Percentiles rank a stretch among this genome's conserved stretches.
phyloP scores from a whole-genome alignment of 164 flowering plant species.

The Magnolia sinica region DNA sequence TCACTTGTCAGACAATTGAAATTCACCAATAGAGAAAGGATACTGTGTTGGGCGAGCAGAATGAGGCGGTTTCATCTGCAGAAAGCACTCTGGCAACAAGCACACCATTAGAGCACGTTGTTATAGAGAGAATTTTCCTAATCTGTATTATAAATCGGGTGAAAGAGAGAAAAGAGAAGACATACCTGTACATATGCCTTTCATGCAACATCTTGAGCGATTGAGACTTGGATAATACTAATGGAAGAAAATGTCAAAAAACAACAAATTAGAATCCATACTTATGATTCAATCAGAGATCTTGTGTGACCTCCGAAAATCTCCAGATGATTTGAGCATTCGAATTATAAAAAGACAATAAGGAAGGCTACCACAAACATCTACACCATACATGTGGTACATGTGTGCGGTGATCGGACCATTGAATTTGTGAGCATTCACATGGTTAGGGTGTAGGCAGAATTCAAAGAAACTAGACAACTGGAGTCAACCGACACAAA shows the following conservation, averaged over 20 bases:
- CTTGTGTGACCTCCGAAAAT: too few relatives aligned
- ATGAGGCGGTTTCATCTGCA: conserved; percentile 94
- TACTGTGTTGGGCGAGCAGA: conserved; percentile 91
- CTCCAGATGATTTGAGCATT: too few relatives aligned
- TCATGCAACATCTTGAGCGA: conserved; percentile 92
- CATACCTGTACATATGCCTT: conserved; percentile 97
- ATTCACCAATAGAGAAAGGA: conserved; percentile 39
- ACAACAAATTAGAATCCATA: not conserved
- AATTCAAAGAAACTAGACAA: too few relatives aligned
- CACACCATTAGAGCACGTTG: not conserved
- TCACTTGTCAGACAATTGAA: not conserved
- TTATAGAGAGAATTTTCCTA: not conserved
- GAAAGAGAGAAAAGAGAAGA: not conserved
- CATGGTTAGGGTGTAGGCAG: too few relatives aligned
- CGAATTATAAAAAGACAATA: too few relatives aligned
- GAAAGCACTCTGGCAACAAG: conserved; percentile 68
- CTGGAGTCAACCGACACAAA: too few relatives aligned
- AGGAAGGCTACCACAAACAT: too few relatives aligned
- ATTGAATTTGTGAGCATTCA: too few relatives aligned
- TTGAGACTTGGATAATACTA: conserved; percentile 96
- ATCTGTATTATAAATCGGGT: not conserved
- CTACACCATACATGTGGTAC: too few relatives aligned
- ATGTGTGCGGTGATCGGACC: too few relatives aligned
- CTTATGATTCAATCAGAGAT: too few relatives aligned
- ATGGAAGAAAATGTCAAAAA: conserved; percentile 3